Evolutionary conservation across 306 rosid species (phyloP), one percentile per base, ranked within the genome.

Genomic region (Styphnolobium japonicum): DNA sequence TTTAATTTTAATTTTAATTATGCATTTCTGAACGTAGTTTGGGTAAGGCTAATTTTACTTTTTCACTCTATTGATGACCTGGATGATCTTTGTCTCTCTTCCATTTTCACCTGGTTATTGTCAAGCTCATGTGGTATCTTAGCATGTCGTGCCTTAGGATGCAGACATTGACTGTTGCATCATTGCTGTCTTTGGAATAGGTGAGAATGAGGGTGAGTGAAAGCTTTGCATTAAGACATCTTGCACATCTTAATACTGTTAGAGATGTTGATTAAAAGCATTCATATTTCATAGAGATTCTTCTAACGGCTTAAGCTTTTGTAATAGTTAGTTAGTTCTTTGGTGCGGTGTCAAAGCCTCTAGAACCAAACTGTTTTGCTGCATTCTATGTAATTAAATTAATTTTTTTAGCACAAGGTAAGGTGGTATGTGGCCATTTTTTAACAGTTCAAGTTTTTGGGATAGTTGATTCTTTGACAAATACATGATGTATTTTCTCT

Each of bases 61-160:
- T 29, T 79, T 51, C 70, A 29, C 43, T 40, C 48, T 27, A 67
- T 60, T 67, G 67, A 78, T 78, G 76, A 78, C 11, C 7, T 27
- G 43, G 64, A 15, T 22, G 76, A 64, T 64, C 79, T 46, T 71
- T 43, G 2, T 40, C 33, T n/a, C 33, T 68, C 23, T 6, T 67
- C 10, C 2, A 5, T 42, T 77, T 43, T 63, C 11, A 19, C 72
- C 36, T 67, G 43, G 29, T 73, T 83, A 10, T 10, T 74, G 18
- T 25, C 42, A 56, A 57, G 78, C 53, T 36, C 29, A 25, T 48
- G 21, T 42, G 33, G 62, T 48, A 33, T 83, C 33, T 25, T 36
- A 33, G 58, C 63, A 65, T 71, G 25, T 34, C 15, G 71, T 63
- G 75, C 45, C 55, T 65, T 72, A 19, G 65, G 71, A 58, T 78